Base-by-base conservation (phyloP, 2,329 filamentous ascomycete genomes). In the Cordyceps cicadae region DNA sequence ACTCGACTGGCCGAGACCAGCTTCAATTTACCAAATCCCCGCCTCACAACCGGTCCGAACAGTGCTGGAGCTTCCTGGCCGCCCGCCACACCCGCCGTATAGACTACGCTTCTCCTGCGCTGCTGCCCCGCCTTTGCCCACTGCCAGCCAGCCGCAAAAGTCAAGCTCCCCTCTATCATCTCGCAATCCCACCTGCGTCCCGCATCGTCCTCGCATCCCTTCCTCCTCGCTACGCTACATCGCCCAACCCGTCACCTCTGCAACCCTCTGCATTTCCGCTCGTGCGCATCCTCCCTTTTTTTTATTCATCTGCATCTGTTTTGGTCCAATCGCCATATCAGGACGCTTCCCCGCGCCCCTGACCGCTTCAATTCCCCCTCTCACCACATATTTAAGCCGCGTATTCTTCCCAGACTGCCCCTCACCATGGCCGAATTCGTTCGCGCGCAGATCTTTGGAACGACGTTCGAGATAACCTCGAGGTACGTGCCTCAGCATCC, bases 381-480 rank as follows among this genome's bases (percentile, higher is more conserved):
- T 32, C 53, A 48, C 37, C 46, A 46, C 37, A 9, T 37, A 52
- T 51, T 51, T 48, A 52, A 56, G 24, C 45, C 60, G 43, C 55
- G 60, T 61, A 59, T 60, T 54, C 46, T 58, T 52, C 21, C 32
- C 63, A 51, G 63, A 37, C 49, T 56, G 58, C 64, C 58, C 64
- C 67, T 74, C 84, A 87, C 73, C 75, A 97, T 99, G 94, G 94
- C 94, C 76, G 94, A 99, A 83, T 99, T 99, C 78, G 91, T 99
- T 73, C 90, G 94, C 78, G 92, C 93, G 74, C 93, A 97, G 84
- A 97, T 99, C 76, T 99, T 99, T 74, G 94, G 94, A 75, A 99
- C 94, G 64, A 97, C 94, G 69, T 99, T 99, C 74, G 94, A 99
- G 85, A 97, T 97, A 79, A 99, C 94, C 69, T 97, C 92, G 78